A percentile compares a stretch with the other conserved stretches of the same genome.
phyloP scores from a whole-genome alignment of 495 filamentous ascomycete genomes.

The Echria macrotheca region DNA sequence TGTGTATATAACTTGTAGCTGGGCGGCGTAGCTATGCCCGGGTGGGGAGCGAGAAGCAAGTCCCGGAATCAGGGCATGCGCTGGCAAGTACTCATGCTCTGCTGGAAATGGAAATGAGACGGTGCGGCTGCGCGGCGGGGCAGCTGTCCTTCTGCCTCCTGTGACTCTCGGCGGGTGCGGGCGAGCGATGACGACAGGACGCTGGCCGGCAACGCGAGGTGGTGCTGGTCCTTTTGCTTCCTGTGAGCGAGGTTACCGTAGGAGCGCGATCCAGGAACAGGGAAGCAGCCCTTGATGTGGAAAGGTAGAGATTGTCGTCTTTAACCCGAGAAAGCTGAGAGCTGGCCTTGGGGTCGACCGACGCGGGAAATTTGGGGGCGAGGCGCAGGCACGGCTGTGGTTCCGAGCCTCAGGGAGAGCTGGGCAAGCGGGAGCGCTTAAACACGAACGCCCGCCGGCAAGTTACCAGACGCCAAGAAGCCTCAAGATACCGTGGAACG shows the following conservation, averaged over 20 bases:
- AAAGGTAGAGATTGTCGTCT: conserved; percentile 10
- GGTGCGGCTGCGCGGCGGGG: conserved; percentile 17
- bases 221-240: neutral
- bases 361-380: conserved; percentile 18
- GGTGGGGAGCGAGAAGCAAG: conserved; percentile 3
- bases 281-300: conserved; percentile 7
- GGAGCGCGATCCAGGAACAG: conserved; percentile 9
- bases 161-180: neutral
- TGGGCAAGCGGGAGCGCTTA: conserved; percentile 15
- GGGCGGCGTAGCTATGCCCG: neutral
- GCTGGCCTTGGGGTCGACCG: conserved; percentile 6
- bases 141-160: neutral
- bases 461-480: neutral
- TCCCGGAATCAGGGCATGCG: conserved; percentile 10
- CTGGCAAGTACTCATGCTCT: conserved; percentile 19
- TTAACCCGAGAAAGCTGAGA: conserved; percentile 13
- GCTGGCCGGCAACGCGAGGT: neutral
- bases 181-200: conserved; percentile 1
- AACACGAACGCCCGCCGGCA: conserved; percentile 1
- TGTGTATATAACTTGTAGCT: conserved; percentile 17
- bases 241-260: conserved; percentile 9
- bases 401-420: conserved; percentile 15
- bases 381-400: conserved; percentile 25
- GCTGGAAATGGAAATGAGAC: conserved; percentile 3
- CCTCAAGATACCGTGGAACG: conserved; percentile 1